These are phyloP conservation scores for Kwoniella dejecticola DNA, from an alignment of 768 basidiomycete genomes.

Conservation along the genomic window DNA sequence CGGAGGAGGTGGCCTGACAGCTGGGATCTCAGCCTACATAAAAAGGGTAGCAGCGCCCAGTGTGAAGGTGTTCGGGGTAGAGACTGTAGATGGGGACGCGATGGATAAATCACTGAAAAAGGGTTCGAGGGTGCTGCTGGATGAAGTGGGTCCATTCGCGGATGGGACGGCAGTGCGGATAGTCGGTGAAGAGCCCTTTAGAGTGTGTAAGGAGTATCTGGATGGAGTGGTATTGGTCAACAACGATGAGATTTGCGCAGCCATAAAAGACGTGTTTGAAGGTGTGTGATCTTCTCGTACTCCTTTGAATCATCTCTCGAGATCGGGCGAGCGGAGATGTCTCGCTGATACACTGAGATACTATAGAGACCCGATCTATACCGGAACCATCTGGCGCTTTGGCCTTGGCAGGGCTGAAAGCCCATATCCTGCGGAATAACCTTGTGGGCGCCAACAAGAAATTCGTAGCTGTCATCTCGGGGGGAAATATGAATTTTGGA, in stretches of 20 bases:
- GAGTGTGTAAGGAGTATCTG: slow-evolving; percentile 80
- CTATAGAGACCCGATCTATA: slow-evolving; percentile 85
- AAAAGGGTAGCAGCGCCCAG: slow-evolving; percentile 85
- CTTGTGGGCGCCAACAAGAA: slow-evolving; percentile 79
- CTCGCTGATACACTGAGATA: not conserved
- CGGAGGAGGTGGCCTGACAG: slow-evolving; percentile 88
- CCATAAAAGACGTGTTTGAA: slow-evolving; percentile 98
- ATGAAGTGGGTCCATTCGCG: slow-evolving; percentile 92
- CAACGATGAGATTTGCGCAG: slow-evolving; percentile 97
- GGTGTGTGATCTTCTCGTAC: slow-evolving; percentile 61
- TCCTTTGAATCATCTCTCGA: not conserved
- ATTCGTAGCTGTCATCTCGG: slow-evolving; percentile 89
- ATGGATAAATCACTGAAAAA: slow-evolving; percentile 79
- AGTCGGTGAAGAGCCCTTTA: slow-evolving; percentile 92
- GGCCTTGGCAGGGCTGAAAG: slow-evolving; percentile 86
- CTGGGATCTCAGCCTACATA: slow-evolving; percentile 89
- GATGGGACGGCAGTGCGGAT: slow-evolving; percentile 97
- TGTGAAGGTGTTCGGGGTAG: slow-evolving; percentile 82
- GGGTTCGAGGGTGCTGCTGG: slow-evolving; percentile 77
- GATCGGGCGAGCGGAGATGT: not conserved
- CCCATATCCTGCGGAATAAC: slow-evolving; percentile 76
- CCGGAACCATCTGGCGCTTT: slow-evolving; percentile 96
- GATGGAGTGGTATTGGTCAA: slow-evolving; percentile 81
- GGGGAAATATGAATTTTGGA: slow-evolving; percentile 99
- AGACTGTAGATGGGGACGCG: slow-evolving; percentile 92